These are phyloP conservation scores for Sporothrix protearum DNA, from an alignment of 2,329 filamentous ascomycete genomes.

Conservation along the genomic window DNA sequence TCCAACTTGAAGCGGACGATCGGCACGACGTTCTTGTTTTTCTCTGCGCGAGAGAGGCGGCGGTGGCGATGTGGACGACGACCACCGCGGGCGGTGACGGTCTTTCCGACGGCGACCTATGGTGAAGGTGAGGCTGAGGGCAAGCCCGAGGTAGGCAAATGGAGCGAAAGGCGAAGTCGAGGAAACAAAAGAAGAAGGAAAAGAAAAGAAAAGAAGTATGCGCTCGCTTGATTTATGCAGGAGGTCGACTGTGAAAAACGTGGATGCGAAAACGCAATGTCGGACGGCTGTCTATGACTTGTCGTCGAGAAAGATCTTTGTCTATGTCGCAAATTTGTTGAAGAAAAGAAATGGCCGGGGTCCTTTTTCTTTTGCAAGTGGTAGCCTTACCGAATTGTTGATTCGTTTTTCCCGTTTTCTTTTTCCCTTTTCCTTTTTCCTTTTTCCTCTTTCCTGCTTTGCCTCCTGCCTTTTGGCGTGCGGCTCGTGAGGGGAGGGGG, in stretches of 20 bases:
- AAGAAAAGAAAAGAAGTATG: not conserved
- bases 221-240: not conserved
- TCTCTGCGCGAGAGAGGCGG: constrained; percentile 17
- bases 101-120: constrained; percentile 28
- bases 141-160: not conserved
- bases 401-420: not conserved
- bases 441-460: not conserved
- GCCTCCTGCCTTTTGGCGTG: not conserved
- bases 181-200: not conserved
- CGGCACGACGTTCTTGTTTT: constrained; percentile 19
- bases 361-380: not conserved
- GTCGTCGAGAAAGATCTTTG: not conserved
- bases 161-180: not conserved
- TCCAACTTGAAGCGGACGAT: constrained; percentile 16
- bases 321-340: not conserved
- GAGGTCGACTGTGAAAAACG: not conserved
- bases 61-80: constrained; percentile 20
- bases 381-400: constrained; percentile 5
- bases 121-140: constrained; percentile 2
- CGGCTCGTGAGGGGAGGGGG: constrained; percentile 1
- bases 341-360: not conserved
- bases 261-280: not conserved
- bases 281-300: not conserved
- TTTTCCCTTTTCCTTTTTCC: not conserved
- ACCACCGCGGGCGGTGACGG: constrained; percentile 25